Percentiles rank a stretch among this genome's conserved stretches.
Evolutionary conservation across 2,329 filamentous ascomycete species (phyloP).

Genomic region (Grosmannia huntii): DNA sequence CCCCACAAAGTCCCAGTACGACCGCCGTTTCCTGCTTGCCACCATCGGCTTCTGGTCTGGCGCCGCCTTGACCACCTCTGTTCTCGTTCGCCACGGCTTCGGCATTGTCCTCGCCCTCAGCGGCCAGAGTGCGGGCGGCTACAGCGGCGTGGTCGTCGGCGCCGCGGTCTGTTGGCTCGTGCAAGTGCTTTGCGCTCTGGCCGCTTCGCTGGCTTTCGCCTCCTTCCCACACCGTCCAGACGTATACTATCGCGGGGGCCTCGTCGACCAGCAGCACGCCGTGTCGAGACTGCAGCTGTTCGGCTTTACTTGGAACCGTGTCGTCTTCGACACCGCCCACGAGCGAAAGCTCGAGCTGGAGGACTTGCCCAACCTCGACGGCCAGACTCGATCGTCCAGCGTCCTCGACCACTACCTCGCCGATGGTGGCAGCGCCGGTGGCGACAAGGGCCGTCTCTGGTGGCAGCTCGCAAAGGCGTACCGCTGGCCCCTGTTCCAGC

Average conservation of each 20-base stretch:
- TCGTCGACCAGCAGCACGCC: constrained; percentile 24
- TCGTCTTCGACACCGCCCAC: constrained; percentile 18
- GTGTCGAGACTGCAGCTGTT: constrained; percentile 18
- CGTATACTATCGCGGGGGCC: constrained; percentile 16
- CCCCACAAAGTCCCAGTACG: constrained; percentile 16
- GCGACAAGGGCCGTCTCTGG: constrained; percentile 17
- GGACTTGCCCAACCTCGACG: constrained; percentile 21
- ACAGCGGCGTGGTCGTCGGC: constrained; percentile 4
- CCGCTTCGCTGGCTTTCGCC: constrained; percentile 16
- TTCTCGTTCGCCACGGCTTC: constrained; percentile 17
- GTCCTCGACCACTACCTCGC: constrained; percentile 13
- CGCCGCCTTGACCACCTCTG: constrained; percentile 12
- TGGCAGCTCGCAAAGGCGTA: constrained; percentile 19
- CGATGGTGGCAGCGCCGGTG: constrained; percentile 11
- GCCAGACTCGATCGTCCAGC: constrained; percentile 16
- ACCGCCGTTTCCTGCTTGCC: constrained; percentile 16
- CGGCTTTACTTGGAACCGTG: constrained; percentile 20
- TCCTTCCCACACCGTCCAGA: constrained; percentile 21
- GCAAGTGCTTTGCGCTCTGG: constrained; percentile 14
- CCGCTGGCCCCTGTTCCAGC: constrained; percentile 16
- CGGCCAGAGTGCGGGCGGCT: neutral
- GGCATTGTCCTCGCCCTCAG: constrained; percentile 13
- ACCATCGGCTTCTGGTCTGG: constrained; percentile 16
- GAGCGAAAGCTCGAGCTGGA: constrained; percentile 18
- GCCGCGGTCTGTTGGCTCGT: constrained; percentile 16